Evolutionary conservation across 2,329 filamentous ascomycete genomes (phyloP), one percentile per base, ranked within the genome.

Genomic region (Cordyceps farinosa): DNA sequence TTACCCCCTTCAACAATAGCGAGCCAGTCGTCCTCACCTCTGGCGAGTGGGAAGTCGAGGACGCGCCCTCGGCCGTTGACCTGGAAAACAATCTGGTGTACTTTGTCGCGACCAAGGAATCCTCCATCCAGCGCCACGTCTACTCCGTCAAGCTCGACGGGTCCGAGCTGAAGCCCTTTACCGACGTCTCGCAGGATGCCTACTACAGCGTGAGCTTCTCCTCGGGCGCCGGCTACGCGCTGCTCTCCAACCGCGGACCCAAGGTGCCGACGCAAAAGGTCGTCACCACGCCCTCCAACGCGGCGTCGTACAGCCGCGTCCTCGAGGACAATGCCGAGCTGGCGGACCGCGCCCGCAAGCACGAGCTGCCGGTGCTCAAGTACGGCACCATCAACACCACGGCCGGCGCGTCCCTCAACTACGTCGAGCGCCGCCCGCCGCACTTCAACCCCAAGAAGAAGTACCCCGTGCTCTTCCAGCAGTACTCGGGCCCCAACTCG

Each of bases 401-500:
- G n/a, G 89, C 95, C 66, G 90, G 88, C 38, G 88, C 90, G 68
- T 84, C 87, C 22, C 79, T 87, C 69, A 86, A 87, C 75, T 87
- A 85, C 68, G 79, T 98, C 15, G 95, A 99, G 76, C 89, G 92
- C 36, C 90, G 92, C 0, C 95, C 95, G 6, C 90, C 93, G 1
- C 90, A 97, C 75, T 99, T 98, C 73, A 85, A 92, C 73, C 80
- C 86, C 22, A 87, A 87, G 69, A 93, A 90, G 77, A 87, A 90
- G 72, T 98, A 99, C 69, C 95, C 95, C 0, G 92, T 99, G 1
- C 84, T 99, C 5, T 99, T 99, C 81, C 89, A 91, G 71, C 88
- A 97, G 64, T 99, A 99, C 79, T 94, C 91, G 30, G 95, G 95
- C 0, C 95, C 95, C 0, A 91, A 90, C n/a, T 97, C 92, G 22